These are phyloP conservation scores for Botrytis galanthina DNA, from an alignment of 2,329 filamentous ascomycete species.

Conservation along the genomic window DNA sequence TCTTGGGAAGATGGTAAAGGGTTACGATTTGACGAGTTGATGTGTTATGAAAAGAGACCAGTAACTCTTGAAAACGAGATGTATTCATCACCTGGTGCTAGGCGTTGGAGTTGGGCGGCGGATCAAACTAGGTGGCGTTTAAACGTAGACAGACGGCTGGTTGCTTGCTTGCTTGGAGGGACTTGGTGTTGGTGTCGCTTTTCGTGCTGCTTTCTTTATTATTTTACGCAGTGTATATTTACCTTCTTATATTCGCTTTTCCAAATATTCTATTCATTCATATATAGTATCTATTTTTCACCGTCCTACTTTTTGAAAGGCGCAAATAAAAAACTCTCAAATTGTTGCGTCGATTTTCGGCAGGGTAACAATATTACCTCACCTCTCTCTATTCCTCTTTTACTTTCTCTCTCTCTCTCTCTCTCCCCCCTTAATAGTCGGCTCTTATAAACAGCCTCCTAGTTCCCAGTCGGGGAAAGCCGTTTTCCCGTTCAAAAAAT, in stretches of 20 bases:
- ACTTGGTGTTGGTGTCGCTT: not conserved
- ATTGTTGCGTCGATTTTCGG: not conserved
- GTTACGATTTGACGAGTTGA: not conserved
- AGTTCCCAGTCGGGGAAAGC: no score
- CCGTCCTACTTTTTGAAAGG: not conserved
- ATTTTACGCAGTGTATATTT: not conserved
- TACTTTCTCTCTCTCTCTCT: rapidly evolving
- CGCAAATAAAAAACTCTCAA: not conserved
- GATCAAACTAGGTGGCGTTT: not conserved
- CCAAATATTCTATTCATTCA: no score
- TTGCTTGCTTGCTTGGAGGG: not conserved
- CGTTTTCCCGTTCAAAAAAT: no score
- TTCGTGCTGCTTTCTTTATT: not conserved
- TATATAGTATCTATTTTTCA: not conserved
- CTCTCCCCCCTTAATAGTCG: not conserved
- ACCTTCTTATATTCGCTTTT: no score
- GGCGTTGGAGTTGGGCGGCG: not conserved
- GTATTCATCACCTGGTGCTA: not conserved
- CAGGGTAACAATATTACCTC: not conserved
- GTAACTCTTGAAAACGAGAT: not conserved
- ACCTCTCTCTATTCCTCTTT: not conserved
- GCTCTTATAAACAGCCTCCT: not conserved
- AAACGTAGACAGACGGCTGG: not conserved
- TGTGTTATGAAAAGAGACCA: not conserved
- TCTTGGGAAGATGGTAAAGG: not conserved